Percentiles rank a stretch among this genome's conserved stretches.
These are phyloP conservation scores for Candida schatavii DNA, from an alignment of 805 yeast genomes.

Conservation along the genomic window DNA sequence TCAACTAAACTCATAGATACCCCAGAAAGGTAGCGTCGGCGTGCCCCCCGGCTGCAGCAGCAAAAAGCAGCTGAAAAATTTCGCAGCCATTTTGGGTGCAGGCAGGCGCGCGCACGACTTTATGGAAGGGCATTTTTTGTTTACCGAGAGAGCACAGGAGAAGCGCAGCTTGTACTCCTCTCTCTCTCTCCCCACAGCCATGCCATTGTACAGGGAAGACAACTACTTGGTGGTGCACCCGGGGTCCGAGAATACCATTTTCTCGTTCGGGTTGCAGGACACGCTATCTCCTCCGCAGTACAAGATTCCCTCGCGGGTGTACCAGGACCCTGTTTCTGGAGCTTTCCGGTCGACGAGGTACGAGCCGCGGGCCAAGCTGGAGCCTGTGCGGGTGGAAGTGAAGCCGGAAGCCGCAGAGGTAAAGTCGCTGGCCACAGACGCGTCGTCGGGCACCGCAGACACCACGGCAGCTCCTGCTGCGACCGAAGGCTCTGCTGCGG, in stretches of 20 bases:
- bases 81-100: too few relatives aligned
- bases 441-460: constrained; percentile 1
- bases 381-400: neutral
- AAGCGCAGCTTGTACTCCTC: too few relatives aligned
- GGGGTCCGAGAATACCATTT: constrained; percentile 72
- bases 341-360: constrained; percentile 39
- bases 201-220: constrained; percentile 47
- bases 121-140: too few relatives aligned
- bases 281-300: constrained; percentile 72
- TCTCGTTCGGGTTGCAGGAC: constrained; percentile 78
- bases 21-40: too few relatives aligned
- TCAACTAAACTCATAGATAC: too few relatives aligned
- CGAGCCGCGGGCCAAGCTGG: constrained; percentile 14
- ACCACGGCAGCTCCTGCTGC: neutral
- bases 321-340: constrained; percentile 37
- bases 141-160: too few relatives aligned
- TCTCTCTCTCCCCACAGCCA: too few relatives aligned
- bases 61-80: too few relatives aligned
- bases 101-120: too few relatives aligned
- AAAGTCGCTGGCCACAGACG: neutral
- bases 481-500: neutral
- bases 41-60: too few relatives aligned
- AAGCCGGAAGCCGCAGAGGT: neutral
- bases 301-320: constrained; percentile 77
- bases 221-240: constrained; percentile 63